Percentiles rank a stretch among this genome's conserved stretches.
These are phyloP conservation scores for Wallacemonas sp. DNA, from an alignment of 208 protist species.

Conservation along the genomic window DNA sequence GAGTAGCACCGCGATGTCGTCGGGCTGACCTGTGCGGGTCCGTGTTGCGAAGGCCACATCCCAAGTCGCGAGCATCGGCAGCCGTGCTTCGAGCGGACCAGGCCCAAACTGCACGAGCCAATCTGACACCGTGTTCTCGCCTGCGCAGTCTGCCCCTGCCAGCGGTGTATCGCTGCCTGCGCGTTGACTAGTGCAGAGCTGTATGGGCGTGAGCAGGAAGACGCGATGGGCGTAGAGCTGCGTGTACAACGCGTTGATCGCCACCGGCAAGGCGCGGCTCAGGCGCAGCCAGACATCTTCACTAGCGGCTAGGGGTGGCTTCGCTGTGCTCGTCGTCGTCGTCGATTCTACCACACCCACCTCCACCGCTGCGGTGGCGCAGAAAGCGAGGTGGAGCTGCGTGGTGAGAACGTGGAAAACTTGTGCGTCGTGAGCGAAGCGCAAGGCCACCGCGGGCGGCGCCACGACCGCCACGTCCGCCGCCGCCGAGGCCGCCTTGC, in stretches of 20 bases:
- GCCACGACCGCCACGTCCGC: conserved; percentile 1
- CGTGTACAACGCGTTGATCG: conserved; percentile 5
- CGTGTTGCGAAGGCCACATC: conserved; percentile 33
- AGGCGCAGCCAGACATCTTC: conserved; percentile 9
- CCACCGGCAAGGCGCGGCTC: not conserved
- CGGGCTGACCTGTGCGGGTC: conserved; percentile 16
- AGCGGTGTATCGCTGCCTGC: too few relatives aligned
- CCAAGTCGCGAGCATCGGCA: conserved; percentile 26
- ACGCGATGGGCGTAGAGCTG: conserved; percentile 12
- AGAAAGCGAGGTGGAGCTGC: conserved; percentile 47
- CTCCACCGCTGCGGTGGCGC: conserved; percentile 27
- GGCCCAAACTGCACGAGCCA: conserved; percentile 34
- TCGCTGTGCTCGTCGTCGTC: too few relatives aligned
- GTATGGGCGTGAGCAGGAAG: not conserved
- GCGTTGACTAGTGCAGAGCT: not conserved
- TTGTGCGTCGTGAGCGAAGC: conserved; percentile 42
- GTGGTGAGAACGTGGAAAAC: conserved; percentile 38
- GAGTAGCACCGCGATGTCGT: conserved; percentile 24
- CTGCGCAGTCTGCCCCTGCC: too few relatives aligned
- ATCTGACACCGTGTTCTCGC: not conserved
- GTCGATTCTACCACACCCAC: conserved; percentile 8
- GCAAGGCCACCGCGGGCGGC: conserved; percentile 28
- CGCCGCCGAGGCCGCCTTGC: not conserved
- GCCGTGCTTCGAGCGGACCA: conserved; percentile 31
- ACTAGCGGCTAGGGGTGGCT: too few relatives aligned